Conservation (phyloP, 164 flowering plant genomes). For the Akebia trifoliata region DNA sequence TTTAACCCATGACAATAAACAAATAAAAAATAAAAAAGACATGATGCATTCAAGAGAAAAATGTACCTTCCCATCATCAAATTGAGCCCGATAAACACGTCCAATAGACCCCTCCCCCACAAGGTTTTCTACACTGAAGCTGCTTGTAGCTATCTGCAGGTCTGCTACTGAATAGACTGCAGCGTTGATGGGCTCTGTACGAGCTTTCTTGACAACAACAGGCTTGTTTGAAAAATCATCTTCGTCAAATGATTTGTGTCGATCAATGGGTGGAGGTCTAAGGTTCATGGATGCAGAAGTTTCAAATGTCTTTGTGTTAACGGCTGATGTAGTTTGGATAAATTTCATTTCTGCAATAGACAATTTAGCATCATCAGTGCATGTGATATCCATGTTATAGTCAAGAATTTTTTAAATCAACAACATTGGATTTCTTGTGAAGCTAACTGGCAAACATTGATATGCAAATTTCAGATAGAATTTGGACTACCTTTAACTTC, state of each 20-base stretch:
- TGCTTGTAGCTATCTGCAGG: conserved; percentile 88
- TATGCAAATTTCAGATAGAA: background rate
- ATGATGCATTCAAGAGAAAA: background rate
- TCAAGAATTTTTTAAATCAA: background rate
- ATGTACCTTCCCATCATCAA: conserved; percentile 85
- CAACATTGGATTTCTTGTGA: background rate
- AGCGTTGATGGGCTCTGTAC: conserved; percentile 42
- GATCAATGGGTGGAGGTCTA: conserved; percentile 84
- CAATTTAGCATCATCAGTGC: too few species aligned
- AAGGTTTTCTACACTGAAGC: conserved; percentile 75
- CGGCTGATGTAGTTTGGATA: conserved; percentile 40
- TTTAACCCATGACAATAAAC: background rate
- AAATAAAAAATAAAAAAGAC: background rate
- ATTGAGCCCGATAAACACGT: conserved; percentile 87
- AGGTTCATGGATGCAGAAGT: conserved; percentile 52
- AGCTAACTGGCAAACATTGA: background rate
- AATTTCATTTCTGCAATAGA: conserved; percentile 65
- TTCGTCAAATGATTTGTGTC: conserved; percentile 81
- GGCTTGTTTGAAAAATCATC: conserved; percentile 59
- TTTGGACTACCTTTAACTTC: conserved; percentile 55
- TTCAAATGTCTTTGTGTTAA: conserved; percentile 44
- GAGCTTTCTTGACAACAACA: conserved; percentile 47
- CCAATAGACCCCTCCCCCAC: conserved; percentile 92
- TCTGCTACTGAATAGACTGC: conserved; percentile 78
- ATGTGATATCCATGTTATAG: background rate